A percentile compares a stretch with the other conserved stretches of the same genome.
Conservation (phyloP, 805 yeast species). For the Aciculoconidium aculeatum region DNA sequence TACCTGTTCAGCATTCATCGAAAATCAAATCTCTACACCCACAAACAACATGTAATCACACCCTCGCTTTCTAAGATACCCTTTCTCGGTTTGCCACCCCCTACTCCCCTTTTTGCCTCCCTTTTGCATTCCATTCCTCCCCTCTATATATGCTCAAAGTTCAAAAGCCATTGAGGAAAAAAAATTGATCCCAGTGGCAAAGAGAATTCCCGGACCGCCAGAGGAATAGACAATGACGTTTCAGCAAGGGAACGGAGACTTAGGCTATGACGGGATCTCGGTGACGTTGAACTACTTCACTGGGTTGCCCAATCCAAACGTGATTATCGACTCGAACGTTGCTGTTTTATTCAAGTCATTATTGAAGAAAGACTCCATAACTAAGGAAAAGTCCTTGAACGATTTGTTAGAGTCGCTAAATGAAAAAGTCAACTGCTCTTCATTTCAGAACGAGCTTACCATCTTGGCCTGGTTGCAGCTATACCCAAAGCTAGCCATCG, state of each 20-base stretch:
- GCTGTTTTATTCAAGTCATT: constrained; percentile 69
- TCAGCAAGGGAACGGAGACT: constrained; percentile 6
- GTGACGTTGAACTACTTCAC: constrained; percentile 65
- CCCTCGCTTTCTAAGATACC: too few species aligned
- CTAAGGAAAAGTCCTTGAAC: constrained; percentile 71
- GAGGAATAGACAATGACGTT: too few species aligned
- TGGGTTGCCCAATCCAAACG: constrained; percentile 60
- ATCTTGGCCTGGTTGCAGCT: constrained; percentile 71
- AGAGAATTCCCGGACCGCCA: too few species aligned
- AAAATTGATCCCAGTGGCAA: too few species aligned
- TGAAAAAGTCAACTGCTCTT: constrained; percentile 7
- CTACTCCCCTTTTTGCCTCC: too few species aligned
- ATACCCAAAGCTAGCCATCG: constrained; percentile 74
- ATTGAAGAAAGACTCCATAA: constrained; percentile 73
- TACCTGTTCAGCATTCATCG: too few species aligned
- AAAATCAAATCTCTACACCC: too few species aligned
- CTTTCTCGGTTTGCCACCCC: too few species aligned
- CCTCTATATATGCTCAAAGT: too few species aligned
- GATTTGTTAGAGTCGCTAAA: constrained; percentile 40
- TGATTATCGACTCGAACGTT: constrained; percentile 34
- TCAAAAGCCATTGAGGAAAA: too few species aligned
- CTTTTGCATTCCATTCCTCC: too few species aligned
- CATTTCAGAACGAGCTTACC: constrained; percentile 43
- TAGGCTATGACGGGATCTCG: constrained; percentile 36
- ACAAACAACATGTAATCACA: too few species aligned